Evolutionary conservation across 305 asterid species (phyloP), one percentile per base, ranked within the genome.

Genomic region (Fraxinus nigra): DNA sequence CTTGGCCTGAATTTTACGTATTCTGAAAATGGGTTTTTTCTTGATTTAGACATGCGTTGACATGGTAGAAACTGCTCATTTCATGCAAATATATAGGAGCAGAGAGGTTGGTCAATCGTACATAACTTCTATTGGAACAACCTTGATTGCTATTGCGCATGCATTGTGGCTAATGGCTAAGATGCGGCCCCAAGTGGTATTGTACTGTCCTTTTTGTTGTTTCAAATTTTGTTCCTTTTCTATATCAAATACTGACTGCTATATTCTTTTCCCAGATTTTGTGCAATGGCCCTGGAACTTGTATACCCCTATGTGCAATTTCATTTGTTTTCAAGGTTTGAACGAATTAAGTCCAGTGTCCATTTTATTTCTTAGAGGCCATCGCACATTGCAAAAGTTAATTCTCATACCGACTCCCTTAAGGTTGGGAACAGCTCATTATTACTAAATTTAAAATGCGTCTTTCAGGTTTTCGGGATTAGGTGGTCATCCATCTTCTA

Each of bases 201-300:
- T 56, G 35, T 3, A 13, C 18, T 72, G 56, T 80, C 32, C 75
- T 43, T 13, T 61, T 37, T 54, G 20, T 14, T 34, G 6, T 82
- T 48, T 51, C 22, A 18, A 40, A 63, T 67, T 61, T 24, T 61
- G 18, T 22, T 26, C 26, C 54, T 65, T 65, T 18, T 30, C 37
- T 43, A 43, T 54, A 46, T 77, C 34, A 28, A 33, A 1, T 67
- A 75, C 37, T 26, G 7, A 67, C 35, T 11, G 74, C 74, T 38
- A 75, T 32, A 28, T 83, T 69, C 77, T 67, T 28, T 67, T 67
- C 79, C 72, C 92, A 95, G 98, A 91, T 95, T 83, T 86, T 95
- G 70, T 93, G 98, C 89, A 95, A 93, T 81, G 99, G 99, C 30
- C 99, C 99, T 73, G 99, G 99, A 79, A 95, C 99, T 7, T 93